Evolutionary conservation across 2,329 filamentous ascomycete genomes (phyloP), one percentile per base, ranked within the genome.

Genomic region (Annulohypoxylon truncatum): DNA sequence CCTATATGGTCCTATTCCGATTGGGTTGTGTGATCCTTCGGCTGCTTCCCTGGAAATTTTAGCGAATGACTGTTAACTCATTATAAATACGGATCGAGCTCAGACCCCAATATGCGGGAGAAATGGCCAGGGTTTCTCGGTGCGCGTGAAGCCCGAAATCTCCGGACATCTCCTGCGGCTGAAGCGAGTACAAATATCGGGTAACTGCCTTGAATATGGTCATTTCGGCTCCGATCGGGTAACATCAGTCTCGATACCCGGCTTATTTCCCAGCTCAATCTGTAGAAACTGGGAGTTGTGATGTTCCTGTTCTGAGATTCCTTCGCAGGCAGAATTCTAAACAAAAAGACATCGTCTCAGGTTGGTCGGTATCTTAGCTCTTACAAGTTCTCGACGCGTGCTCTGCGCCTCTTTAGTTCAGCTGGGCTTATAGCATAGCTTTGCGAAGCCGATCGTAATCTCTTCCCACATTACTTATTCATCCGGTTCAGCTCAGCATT

Each of bases 61-160:
- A 40, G 40, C 66, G 51, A 68, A 66, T 68, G 3, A 63, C 22
- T 22, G 20, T 24, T 13, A 4, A 29, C 20, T 28, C 24, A 66
- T 68, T 68, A 60, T 35, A 60, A 66, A 68, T 56, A 38, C 35
- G 35, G 35, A 38, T 38, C 35, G 35, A 38, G 48, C 48, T 51
- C 18, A 35, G 33, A 53, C 22, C 18, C 29, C 13, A 8, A 31
- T 12, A 38, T 56, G 15, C 40, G 13, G 13, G 22, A 24, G 12
- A 44, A 28, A n/a, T 7, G 13, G 12, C 18, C 24, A 29, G n/a
- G 54, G 28, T 2, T 38, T 7, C 9, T 31, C 55, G 55, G 55
- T 24, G 22, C 29, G 15, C n/a, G 20, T 40, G 15, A 18, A 31
- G 9, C 9, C 55, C 55, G 55, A 58, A 51, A 51, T 15, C 31